Conservation (phyloP, 345 rosid genomes). For the Ceriops zippeliana region DNA sequence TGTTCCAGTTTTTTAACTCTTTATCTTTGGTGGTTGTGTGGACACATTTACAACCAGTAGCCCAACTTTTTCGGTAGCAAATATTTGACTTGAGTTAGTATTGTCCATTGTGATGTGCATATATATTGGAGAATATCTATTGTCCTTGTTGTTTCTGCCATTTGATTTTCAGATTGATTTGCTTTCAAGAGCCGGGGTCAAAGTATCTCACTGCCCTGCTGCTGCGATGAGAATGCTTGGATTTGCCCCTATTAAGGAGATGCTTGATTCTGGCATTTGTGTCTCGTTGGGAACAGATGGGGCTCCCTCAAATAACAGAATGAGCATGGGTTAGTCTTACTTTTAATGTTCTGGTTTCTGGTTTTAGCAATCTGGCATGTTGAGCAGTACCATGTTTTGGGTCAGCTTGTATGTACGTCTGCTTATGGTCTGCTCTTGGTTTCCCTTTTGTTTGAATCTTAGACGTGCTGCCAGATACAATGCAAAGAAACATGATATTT, state of each 20-base stretch:
- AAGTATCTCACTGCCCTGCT: constrained; percentile 75
- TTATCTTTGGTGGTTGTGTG: no score
- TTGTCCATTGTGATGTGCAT: background rate
- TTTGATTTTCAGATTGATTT: constrained; percentile 43
- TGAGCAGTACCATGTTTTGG: constrained; percentile 1
- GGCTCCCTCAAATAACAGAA: constrained; percentile 75
- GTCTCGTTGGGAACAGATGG: constrained; percentile 84
- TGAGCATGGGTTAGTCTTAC: constrained; percentile 59
- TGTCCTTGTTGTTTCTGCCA: background rate
- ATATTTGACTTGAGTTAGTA: background rate
- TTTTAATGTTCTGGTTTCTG: constrained; percentile 11
- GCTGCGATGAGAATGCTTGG: constrained; percentile 81
- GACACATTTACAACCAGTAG: no score
- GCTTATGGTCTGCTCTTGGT: background rate
- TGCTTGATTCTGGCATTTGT: constrained; percentile 57
- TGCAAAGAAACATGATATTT: no score
- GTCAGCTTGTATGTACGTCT: background rate
- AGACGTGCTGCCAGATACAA: background rate
- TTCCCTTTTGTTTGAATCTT: constrained; percentile 2
- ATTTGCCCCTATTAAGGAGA: constrained; percentile 58
- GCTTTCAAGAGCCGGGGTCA: constrained; percentile 57
- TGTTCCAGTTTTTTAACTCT: background rate
- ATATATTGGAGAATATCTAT: background rate
- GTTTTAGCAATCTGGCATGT: background rate
- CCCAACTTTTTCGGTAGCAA: no score